These are phyloP conservation scores for Ceratorhiza oryzae-sativae DNA, from an alignment of 1,284 basidiomycete species.

Conservation along the genomic window DNA sequence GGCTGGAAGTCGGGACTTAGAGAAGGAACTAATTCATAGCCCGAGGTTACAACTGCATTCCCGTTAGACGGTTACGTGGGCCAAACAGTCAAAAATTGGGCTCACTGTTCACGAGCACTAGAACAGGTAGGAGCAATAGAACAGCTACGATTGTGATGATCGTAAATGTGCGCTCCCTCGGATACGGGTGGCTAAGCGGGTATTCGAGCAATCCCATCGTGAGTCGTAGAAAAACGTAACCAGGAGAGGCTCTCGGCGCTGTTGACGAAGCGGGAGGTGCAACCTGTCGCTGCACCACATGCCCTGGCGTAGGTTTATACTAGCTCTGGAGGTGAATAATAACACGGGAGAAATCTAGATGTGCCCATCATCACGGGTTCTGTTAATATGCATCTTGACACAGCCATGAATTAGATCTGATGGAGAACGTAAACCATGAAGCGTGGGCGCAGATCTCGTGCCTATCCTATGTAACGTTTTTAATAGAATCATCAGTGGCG, in stretches of 20 bases:
- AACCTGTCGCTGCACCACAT: not conserved
- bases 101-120: slow-evolving; percentile 20
- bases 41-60: not conserved
- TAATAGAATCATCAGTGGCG: not conserved
- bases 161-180: not conserved
- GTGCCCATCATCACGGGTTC: too few species aligned
- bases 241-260: not conserved
- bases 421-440: not conserved
- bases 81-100: not conserved
- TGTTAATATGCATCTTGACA: too few species aligned
- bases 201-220: slow-evolving; percentile 15
- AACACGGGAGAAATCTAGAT: too few species aligned
- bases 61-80: not conserved
- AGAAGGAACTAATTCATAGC: slow-evolving; percentile 22
- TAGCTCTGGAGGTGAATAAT: not conserved
- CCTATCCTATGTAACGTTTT: not conserved
- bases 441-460: not conserved
- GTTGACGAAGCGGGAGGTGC: not conserved
- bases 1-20: not conserved
- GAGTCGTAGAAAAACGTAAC: not conserved
- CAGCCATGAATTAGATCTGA: not conserved
- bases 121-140: not conserved
- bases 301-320: not conserved
- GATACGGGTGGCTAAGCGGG: slow-evolving; percentile 17
- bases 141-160: not conserved